Conservation (phyloP, 768 basidiomycete genomes). For the Gymnopilus junonius region DNA sequence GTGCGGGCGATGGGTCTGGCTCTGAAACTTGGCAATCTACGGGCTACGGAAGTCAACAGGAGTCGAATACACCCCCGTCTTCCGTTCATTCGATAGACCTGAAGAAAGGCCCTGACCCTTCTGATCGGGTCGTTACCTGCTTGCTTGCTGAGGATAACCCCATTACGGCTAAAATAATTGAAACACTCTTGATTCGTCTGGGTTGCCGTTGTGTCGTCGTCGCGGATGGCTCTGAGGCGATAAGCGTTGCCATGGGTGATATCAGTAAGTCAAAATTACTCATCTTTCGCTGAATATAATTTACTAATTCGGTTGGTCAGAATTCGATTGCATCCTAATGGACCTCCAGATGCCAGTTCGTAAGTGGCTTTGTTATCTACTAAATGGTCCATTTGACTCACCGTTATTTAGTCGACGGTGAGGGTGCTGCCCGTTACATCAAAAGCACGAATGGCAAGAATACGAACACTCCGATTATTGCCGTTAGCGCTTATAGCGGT, state of each 20-base stretch:
- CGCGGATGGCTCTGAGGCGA: conserved; percentile 94
- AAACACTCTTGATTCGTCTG: conserved; percentile 90
- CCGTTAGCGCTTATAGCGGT: conserved; percentile 87
- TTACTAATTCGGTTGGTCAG: conserved; percentile 41
- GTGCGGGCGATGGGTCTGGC: conserved; percentile 76
- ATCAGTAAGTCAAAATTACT: conserved; percentile 72
- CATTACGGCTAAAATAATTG: conserved; percentile 96
- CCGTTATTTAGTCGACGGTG: conserved; percentile 76
- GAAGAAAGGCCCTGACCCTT: conserved; percentile 75
- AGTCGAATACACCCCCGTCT: conserved; percentile 73
- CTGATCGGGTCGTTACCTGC: conserved; percentile 90
- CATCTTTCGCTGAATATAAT: conserved; percentile 22
- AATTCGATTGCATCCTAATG: conserved; percentile 96
- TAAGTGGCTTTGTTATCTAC: conserved; percentile 46
- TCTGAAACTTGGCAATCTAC: conserved; percentile 76
- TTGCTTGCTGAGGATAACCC: conserved; percentile 97
- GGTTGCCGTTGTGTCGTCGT: conserved; percentile 97
- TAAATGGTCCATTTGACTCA: conserved; percentile 1
- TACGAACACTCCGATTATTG: conserved; percentile 88
- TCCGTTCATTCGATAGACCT: conserved; percentile 87
- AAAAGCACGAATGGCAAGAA: conserved; percentile 97
- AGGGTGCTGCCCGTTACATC: conserved; percentile 96
- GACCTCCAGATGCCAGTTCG: conserved; percentile 94
- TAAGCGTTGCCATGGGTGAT: conserved; percentile 96
- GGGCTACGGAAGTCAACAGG: conserved; percentile 60